Conservation (phyloP, 768 basidiomycete genomes). For the Fomitopsis serialis region DNA sequence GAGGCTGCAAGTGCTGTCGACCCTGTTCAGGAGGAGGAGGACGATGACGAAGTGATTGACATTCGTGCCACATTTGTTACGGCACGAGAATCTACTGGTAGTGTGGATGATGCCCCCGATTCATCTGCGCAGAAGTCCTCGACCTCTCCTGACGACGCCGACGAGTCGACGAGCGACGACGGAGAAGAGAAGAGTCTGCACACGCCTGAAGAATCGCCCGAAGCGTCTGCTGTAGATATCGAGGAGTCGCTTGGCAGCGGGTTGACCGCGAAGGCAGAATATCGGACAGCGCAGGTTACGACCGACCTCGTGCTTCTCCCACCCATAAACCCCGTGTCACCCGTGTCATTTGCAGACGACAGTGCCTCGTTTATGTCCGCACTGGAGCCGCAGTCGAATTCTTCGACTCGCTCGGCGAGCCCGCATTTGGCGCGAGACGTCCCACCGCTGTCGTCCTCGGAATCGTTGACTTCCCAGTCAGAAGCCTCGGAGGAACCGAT, state of each 20-base stretch:
- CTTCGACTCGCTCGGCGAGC: constrained; percentile 27
- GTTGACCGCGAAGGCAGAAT: background rate
- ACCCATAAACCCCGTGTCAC: constrained; percentile 3
- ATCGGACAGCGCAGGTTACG: background rate
- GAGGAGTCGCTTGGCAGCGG: background rate
- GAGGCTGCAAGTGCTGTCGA: background rate
- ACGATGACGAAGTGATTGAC: background rate
- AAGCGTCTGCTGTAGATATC: background rate
- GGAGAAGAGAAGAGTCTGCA: background rate
- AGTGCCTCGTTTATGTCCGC: constrained; percentile 22
- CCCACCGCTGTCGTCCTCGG: constrained; percentile 48
- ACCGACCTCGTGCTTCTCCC: background rate
- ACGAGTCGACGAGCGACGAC: background rate
- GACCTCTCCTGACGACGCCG: background rate
- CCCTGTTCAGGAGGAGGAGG: background rate
- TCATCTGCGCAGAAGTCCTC: background rate
- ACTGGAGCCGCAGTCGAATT: constrained; percentile 26
- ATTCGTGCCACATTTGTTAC: constrained; percentile 7
- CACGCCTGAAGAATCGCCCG: background rate
- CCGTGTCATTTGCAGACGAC: constrained; percentile 12
- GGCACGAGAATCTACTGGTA: background rate
- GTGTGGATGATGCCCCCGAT: background rate
- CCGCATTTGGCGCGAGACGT: constrained; percentile 30
- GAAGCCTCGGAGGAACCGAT: constrained; percentile 39
- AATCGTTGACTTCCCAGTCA: constrained; percentile 53